Evolutionary conservation across 805 yeast species (phyloP), one percentile per base, ranked within the genome.

Genomic region (Cyberlindnera xishuangbannaensis): DNA sequence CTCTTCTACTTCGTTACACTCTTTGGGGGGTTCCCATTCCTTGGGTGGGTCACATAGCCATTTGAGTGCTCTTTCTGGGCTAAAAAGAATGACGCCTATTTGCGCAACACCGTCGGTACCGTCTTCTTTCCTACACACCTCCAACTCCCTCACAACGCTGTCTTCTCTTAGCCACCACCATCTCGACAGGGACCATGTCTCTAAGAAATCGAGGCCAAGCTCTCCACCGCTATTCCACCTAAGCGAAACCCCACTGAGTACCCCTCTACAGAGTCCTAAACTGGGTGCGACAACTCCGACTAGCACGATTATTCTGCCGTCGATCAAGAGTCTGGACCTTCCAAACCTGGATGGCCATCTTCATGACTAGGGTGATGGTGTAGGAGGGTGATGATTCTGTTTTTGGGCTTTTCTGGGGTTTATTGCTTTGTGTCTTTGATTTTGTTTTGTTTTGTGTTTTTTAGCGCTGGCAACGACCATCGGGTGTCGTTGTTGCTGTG

Each of bases 241-340:
- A 4, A 57, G 54, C 32, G 73, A 67, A 11, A 70, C 76, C 6
- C 76, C 76, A 9, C 43, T 69, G 25, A 69, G 65, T 37, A 70
- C 75, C 0, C 73, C 73, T 11, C 45, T 61, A 18, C 74, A 70
- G 35, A 62, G 71, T 29, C 76, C 76, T n/a, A 67, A 56, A 28
- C 44, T 69, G 27, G 28, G 32, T 18, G 43, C 53, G 2, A 19
- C 30, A 3, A 34, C 39, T 3, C 44, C 48, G 7, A 28, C 31
- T 15, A 16, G 33, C 14, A n/a, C n/a, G n/a, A 31, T 46, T 13
- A 45, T 39, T 5, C 25, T 52, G 22, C 57, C 57, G 15, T 49
- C 55, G 15, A 33, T 52, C 18, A 52, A 43, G 36, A 45, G 50
- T 34, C 32, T 52, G 36, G 55, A 47, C 30, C 26, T 52, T 6